phyloP scores from a whole-genome alignment of 2,329 filamentous ascomycete species.

The Phyllosticta paracitricarpa region DNA sequence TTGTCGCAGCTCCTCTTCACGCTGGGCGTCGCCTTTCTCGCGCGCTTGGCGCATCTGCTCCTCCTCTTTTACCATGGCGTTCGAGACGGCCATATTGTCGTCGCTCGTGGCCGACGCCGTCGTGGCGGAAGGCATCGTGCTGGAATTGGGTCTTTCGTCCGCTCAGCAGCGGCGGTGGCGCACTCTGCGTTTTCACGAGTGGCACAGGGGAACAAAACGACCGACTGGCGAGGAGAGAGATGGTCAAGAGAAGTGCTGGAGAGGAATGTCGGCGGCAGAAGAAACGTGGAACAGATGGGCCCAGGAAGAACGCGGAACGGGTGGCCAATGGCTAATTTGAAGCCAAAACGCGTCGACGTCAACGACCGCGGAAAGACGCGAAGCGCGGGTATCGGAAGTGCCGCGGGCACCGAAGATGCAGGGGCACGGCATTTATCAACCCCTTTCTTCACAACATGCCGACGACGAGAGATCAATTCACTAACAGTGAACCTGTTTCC shows the following conservation, averaged over 20 bases:
- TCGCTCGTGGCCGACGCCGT: slow-evolving; percentile 5
- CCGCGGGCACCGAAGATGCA: not conserved
- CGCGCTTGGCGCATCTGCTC: slow-evolving; percentile 33
- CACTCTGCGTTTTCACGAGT: not conserved
- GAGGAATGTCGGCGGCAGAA: not conserved
- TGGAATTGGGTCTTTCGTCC: not conserved
- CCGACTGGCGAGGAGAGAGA: not conserved
- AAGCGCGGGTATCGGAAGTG: slow-evolving; percentile 1
- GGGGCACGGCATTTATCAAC: not conserved
- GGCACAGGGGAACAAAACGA: not conserved
- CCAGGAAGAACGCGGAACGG: not conserved
- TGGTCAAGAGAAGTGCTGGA: not conserved
- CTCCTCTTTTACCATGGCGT: slow-evolving; percentile 31
- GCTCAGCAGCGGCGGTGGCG: not conserved
- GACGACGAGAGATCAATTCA: no score
- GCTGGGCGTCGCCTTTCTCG: slow-evolving; percentile 35
- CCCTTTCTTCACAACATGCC: not conserved
- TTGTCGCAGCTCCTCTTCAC: slow-evolving; percentile 33
- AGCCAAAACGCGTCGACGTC: slow-evolving; percentile 9
- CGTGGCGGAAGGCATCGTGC: not conserved
- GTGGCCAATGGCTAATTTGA: slow-evolving; percentile 10
- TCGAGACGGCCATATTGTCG: slow-evolving; percentile 19
- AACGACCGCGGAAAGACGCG: slow-evolving; percentile 9
- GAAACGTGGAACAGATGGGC: not conserved
- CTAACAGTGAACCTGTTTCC: no score